These are phyloP conservation scores for Colletotrichum gigasporum DNA, from an alignment of 2,329 filamentous ascomycete genomes.

Conservation along the genomic window DNA sequence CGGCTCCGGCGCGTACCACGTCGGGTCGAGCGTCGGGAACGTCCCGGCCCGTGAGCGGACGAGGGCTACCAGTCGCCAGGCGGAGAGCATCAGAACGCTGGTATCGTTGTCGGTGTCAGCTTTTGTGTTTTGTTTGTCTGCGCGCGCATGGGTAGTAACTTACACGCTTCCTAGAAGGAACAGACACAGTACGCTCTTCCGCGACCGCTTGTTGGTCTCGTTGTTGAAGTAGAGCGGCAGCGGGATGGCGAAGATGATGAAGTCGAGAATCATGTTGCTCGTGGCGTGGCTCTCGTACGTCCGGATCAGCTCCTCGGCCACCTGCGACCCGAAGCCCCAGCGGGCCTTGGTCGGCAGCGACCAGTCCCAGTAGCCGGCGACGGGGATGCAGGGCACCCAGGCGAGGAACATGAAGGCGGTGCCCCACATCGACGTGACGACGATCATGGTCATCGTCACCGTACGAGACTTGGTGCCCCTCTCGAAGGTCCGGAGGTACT, in stretches of 20 bases:
- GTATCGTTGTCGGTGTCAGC: no score
- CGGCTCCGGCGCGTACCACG: slow-evolving; percentile 44
- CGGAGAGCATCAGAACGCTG: slow-evolving; percentile 34
- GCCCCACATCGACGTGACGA: slow-evolving; percentile 42
- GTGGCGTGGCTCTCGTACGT: slow-evolving; percentile 40
- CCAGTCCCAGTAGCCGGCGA: slow-evolving; percentile 44
- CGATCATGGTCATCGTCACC: slow-evolving; percentile 34
- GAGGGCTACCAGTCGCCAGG: slow-evolving; percentile 42
- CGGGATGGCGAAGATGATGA: slow-evolving; percentile 42
- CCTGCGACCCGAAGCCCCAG: slow-evolving; percentile 43
- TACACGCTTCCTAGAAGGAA: slow-evolving; percentile 43
- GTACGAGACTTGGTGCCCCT: slow-evolving; percentile 15
- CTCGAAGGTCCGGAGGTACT: slow-evolving; percentile 33
- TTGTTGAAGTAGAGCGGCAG: slow-evolving; percentile 41
- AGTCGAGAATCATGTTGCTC: slow-evolving; percentile 43
- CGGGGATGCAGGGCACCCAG: slow-evolving; percentile 43
- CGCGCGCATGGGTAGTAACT: slow-evolving; percentile 24
- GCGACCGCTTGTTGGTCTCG: slow-evolving; percentile 38
- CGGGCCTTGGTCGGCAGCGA: neutral
- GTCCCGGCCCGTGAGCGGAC: slow-evolving; percentile 41
- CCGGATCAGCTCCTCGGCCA: slow-evolving; percentile 34
- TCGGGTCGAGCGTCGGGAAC: slow-evolving; percentile 45
- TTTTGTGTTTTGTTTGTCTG: accelerated
- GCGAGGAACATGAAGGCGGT: slow-evolving; percentile 40
- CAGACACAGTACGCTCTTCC: slow-evolving; percentile 40